These are phyloP conservation scores for Corchorus capsularis DNA, from an alignment of 345 rosid species.

Conservation along the genomic window DNA sequence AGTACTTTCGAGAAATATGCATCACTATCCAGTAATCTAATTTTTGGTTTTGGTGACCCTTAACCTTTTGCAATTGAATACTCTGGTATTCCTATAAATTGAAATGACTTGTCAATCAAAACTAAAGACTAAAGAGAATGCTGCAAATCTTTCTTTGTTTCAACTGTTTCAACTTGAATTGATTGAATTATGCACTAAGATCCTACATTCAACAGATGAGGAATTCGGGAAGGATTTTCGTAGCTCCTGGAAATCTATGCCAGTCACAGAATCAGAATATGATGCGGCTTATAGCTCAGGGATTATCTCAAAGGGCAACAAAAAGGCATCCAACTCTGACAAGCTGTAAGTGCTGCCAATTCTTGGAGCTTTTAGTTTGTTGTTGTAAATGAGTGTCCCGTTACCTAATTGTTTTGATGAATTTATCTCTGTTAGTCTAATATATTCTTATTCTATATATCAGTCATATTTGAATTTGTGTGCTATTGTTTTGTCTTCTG, in stretches of 20 bases:
- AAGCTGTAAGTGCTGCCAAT: conserved; percentile 64
- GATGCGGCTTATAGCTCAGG: conserved; percentile 73
- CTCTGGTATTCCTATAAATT: not conserved
- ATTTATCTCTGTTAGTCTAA: not conserved
- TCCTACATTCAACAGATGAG: conserved; percentile 49
- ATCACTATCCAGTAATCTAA: not conserved
- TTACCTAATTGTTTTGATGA: not conserved
- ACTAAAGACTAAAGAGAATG: conserved; percentile 15
- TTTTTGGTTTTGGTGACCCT: not conserved
- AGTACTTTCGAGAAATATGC: not conserved
- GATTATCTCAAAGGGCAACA: conserved; percentile 49
- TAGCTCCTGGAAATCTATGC: conserved; percentile 69
- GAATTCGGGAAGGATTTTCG: conserved; percentile 75
- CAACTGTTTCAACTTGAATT: conserved; percentile 19
- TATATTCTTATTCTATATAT: not conserved
- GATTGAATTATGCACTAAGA: conserved; percentile 16
- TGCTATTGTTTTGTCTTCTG: not conserved
- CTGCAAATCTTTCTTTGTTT: not conserved
- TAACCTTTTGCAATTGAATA: not conserved
- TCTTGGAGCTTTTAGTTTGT: conserved; percentile 8
- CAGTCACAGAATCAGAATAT: conserved; percentile 54
- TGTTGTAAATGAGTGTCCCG: not conserved
- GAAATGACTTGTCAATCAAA: not conserved
- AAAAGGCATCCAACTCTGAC: conserved; percentile 63
- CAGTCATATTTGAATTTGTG: not conserved